phyloP scores from a whole-genome alignment of 352 stramenopile genomes.

The Phytophthora fragariae region DNA sequence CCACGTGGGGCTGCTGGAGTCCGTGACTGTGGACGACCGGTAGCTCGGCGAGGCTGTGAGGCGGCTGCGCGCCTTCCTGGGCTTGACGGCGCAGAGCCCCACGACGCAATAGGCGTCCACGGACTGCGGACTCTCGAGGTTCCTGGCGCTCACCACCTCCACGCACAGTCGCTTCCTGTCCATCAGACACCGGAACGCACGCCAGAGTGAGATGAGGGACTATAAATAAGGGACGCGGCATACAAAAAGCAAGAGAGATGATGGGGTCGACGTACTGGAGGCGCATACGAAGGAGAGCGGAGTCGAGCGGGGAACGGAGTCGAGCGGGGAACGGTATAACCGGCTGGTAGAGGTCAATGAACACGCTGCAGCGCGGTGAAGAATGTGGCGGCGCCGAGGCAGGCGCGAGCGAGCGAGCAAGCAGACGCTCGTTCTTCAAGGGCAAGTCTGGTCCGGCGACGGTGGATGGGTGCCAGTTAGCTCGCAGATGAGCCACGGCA shows the following conservation, averaged over 20 bases:
- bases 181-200: slow-evolving; percentile 20
- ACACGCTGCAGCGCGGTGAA: not conserved
- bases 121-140: slow-evolving; percentile 66
- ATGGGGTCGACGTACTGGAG: slow-evolving; percentile 27
- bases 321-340: not conserved
- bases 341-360: not conserved
- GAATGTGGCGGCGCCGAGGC: slow-evolving; percentile 5
- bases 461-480: slow-evolving; percentile 15
- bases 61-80: slow-evolving; percentile 13
- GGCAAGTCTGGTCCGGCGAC: slow-evolving; percentile 23
- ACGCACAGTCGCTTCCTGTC: slow-evolving; percentile 63
- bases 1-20: slow-evolving; percentile 52
- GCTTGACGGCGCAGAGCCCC: slow-evolving; percentile 42
- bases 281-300: slow-evolving; percentile 11
- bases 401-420: not conserved
- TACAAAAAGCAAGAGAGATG: slow-evolving; percentile 19
- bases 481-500: slow-evolving; percentile 2
- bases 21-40: slow-evolving; percentile 46
- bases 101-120: slow-evolving; percentile 80
- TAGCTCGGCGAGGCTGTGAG: slow-evolving; percentile 26
- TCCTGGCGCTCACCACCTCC: slow-evolving; percentile 74
- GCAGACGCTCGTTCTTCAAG: slow-evolving; percentile 36
- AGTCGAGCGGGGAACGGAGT: not conserved
- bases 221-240: slow-evolving; percentile 14
- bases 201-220: not conserved